A percentile compares a stretch with the other conserved stretches of the same genome.
phyloP scores from a whole-genome alignment of 805 yeast genomes.

The Ogataea salicorniae region DNA sequence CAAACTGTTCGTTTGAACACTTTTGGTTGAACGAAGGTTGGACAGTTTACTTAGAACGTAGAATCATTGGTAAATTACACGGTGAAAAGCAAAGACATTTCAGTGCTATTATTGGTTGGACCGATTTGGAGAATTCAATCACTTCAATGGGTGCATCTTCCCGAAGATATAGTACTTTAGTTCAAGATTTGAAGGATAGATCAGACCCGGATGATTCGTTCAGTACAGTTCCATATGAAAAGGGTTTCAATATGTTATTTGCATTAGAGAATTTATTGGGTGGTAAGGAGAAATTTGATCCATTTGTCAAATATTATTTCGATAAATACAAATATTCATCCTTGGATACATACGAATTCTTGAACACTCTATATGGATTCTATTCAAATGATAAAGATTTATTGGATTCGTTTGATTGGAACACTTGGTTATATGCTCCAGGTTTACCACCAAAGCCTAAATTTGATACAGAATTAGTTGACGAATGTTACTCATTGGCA shows the following conservation, averaged over 20 bases:
- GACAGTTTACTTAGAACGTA: slow-evolving; percentile 88
- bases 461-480: slow-evolving; percentile 75
- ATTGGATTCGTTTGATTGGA: slow-evolving; percentile 79
- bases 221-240: slow-evolving; percentile 84
- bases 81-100: slow-evolving; percentile 78
- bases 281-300: slow-evolving; percentile 70
- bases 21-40: slow-evolving; percentile 96
- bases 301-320: slow-evolving; percentile 77
- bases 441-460: slow-evolving; percentile 88
- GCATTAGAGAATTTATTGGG: slow-evolving; percentile 68
- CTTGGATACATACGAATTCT: slow-evolving; percentile 75
- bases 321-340: slow-evolving; percentile 61
- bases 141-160: slow-evolving; percentile 55
- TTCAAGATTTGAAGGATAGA: slow-evolving; percentile 64
- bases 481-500: slow-evolving; percentile 62
- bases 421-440: slow-evolving; percentile 71
- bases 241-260: slow-evolving; percentile 77
- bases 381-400: slow-evolving; percentile 36
- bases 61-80: slow-evolving; percentile 72
- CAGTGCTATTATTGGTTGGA: slow-evolving; percentile 85
- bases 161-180: slow-evolving; percentile 52
- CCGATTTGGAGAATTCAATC: slow-evolving; percentile 64
- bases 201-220: slow-evolving; percentile 88
- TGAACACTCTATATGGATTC: slow-evolving; percentile 69
- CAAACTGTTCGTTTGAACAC: slow-evolving; percentile 89